A percentile compares a stretch with the other conserved stretches of the same genome.
phyloP scores from a whole-genome alignment of 139 green algal genomes.

The Desmodesmus armatus region DNA sequence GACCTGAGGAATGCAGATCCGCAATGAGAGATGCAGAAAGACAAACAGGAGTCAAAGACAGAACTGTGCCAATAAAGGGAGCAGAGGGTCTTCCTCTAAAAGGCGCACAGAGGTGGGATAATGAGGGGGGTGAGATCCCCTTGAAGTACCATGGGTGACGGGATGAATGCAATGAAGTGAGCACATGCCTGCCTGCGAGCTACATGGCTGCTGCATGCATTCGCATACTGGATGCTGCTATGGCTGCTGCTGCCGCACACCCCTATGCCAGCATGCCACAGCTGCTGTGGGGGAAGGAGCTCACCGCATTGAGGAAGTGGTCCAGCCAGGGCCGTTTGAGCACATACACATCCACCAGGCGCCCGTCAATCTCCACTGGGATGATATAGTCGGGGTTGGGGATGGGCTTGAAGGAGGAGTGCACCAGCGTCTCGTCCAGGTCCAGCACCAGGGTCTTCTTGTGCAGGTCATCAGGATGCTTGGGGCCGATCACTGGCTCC shows the following conservation, averaged over 20 bases:
- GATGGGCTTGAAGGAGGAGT: constrained; percentile 96
- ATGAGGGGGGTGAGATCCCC: no score
- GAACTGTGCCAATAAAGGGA: no score
- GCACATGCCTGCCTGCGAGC: no score
- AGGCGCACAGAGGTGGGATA: no score
- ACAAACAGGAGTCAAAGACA: not conserved
- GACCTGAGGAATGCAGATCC: constrained; percentile 47
- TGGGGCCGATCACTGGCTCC: constrained; percentile 49
- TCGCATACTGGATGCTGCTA: no score
- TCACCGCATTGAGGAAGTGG: constrained; percentile 86
- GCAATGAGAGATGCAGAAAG: constrained; percentile 29
- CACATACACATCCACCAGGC: constrained; percentile 94
- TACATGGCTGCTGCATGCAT: no score
- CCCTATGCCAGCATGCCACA: no score
- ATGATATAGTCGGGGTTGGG: constrained; percentile 93
- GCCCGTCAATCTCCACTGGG: constrained; percentile 90
- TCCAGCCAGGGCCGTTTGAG: constrained; percentile 96
- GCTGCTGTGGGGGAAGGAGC: not conserved
- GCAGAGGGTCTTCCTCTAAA: no score
- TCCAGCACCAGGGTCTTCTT: constrained; percentile 94
- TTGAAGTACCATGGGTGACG: not conserved
- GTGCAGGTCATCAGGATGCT: constrained; percentile 59
- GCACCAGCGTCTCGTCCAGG: constrained; percentile 98
- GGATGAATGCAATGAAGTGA: no score
- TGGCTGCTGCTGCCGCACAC: no score